These are phyloP conservation scores for Fusarium mundagurra DNA, from an alignment of 2,329 filamentous ascomycete species.

Conservation along the genomic window DNA sequence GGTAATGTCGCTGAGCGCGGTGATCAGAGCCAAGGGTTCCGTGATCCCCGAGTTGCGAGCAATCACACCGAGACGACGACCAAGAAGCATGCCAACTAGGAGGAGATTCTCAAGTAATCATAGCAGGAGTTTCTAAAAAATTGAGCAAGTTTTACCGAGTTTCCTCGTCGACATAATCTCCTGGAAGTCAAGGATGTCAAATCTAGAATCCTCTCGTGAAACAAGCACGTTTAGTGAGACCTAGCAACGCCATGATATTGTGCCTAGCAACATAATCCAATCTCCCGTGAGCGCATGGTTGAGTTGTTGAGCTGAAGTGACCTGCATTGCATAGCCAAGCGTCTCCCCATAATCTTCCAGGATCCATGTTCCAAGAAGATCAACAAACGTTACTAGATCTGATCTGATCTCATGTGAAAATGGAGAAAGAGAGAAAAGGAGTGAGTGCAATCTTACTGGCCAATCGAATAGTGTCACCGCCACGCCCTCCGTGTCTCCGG, in stretches of 20 bases:
- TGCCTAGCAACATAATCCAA: constrained; percentile 10
- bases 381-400: not conserved
- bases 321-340: not conserved
- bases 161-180: not conserved
- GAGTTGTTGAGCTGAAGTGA: constrained; percentile 20
- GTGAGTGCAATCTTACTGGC: not conserved
- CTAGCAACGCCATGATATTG: not conserved
- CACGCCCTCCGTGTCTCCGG: constrained; percentile 37
- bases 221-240: not conserved
- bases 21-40: constrained; percentile 19
- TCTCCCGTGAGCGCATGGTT: constrained; percentile 20
- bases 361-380: not conserved
- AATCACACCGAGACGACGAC: constrained; percentile 24
- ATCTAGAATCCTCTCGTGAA: not conserved
- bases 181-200: not conserved
- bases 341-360: not conserved
- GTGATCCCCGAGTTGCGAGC: constrained; percentile 25
- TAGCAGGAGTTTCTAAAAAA: constrained; percentile 23
- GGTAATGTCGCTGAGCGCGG: constrained; percentile 8
- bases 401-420: not conserved
- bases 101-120: not conserved
- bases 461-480: not conserved
- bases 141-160: not conserved
- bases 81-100: constrained; percentile 10
- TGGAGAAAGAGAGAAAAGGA: not conserved